Base-by-base conservation (phyloP, 805 yeast species). In the Pichia gijzeniarum region DNA sequence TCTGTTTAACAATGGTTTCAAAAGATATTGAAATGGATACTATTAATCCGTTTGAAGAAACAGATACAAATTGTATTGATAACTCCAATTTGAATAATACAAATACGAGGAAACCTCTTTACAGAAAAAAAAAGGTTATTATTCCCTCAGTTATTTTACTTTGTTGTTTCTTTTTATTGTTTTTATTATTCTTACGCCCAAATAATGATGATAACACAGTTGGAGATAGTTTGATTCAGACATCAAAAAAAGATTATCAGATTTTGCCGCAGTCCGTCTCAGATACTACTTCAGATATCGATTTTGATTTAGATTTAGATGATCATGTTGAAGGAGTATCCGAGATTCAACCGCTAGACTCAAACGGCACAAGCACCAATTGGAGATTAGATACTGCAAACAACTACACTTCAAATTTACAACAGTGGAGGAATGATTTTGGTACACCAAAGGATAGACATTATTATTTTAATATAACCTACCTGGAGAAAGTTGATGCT, bases 341-440 rank as follows among this genome's bases (percentile, higher is more conserved):
- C 6, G 36, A 34, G 6, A 34, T n/a, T 34, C 14, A 4, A 17
- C 5, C 18, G 6, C 4, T 6, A 34, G 36, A 38, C 16, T 6
- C 12, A 14, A 10, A 18, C n/a, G 38, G 28, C 20, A 17, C 17
- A 12, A 1, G 1, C 27, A 31, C 7, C 21, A 19, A 18, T 13
- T 50, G 53, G 53, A 40, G 50, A 33, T 38, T 50, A 21, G 52
- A 50, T 17, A 45, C 52, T 6, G 49, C 37, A 4, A 39, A 33
- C 8, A 50, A 50, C 21, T 50, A 50, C 34, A 46, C 53, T 7
- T 48, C 49, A 20, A 25, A 50, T 44, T 30, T 43, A 10, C 18
- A 34, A 18, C 17, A 35, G 4, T 50, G 52, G 52, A 50, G 50
- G 35, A 21, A 30, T 5, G 45, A 48, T 12, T 50, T 34, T 41